These are phyloP conservation scores for Neurospora sp. DNA, from an alignment of 2,329 filamentous ascomycete genomes.

Conservation along the genomic window DNA sequence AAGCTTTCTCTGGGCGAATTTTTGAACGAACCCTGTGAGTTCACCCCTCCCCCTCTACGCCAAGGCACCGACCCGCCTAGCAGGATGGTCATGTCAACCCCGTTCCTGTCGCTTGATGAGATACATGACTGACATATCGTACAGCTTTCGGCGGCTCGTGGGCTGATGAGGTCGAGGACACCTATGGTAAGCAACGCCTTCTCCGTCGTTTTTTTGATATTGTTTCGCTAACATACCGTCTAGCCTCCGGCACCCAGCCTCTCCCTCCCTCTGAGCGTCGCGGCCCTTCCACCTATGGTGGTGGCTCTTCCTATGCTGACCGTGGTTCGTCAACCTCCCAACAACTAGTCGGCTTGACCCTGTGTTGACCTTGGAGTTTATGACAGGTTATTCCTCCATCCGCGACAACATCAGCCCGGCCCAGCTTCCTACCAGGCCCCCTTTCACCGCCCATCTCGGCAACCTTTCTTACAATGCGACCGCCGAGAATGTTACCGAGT, in stretches of 20 bases:
- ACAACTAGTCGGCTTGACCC: neutral
- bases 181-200: slow-evolving; percentile 51
- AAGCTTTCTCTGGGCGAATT: slow-evolving; percentile 98
- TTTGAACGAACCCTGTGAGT: slow-evolving; percentile 81
- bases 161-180: slow-evolving; percentile 98
- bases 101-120: slow-evolving; percentile 14
- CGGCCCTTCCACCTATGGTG: slow-evolving; percentile 19
- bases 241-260: slow-evolving; percentile 40
- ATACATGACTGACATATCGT: slow-evolving; percentile 10
- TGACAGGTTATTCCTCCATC: slow-evolving; percentile 41
- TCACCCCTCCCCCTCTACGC: slow-evolving; percentile 16
- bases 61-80: slow-evolving; percentile 12
- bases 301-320: slow-evolving; percentile 31
- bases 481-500: slow-evolving; percentile 69
- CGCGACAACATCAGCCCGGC: slow-evolving; percentile 63
- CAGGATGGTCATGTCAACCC: slow-evolving; percentile 11
- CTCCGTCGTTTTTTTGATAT: slow-evolving; percentile 1
- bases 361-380: slow-evolving; percentile 10
- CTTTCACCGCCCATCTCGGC: slow-evolving; percentile 90
- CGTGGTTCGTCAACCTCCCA: slow-evolving; percentile 27
- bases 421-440: slow-evolving; percentile 75
- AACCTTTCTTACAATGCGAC: slow-evolving; percentile 96
- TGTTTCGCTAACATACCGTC: slow-evolving; percentile 10
- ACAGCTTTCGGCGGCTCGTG: slow-evolving; percentile 57
- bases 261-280: slow-evolving; percentile 41